A percentile compares a stretch with the other conserved stretches of the same genome.
Conservation (phyloP, 176 grass and related monocot species). For the Eremochloa ophiuroides region DNA sequence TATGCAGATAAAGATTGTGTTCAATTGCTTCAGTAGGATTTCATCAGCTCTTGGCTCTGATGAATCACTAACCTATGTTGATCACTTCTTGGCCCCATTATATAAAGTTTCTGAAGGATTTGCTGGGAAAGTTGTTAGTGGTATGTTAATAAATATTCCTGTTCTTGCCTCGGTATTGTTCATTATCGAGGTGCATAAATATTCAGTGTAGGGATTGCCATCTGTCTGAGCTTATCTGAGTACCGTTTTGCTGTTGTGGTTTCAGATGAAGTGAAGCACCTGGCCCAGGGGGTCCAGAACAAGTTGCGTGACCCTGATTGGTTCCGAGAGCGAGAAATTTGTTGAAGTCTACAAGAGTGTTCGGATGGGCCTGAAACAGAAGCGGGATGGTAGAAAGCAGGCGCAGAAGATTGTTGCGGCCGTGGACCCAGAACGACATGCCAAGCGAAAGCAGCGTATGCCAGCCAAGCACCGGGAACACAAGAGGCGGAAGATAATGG, state of each 20-base stretch:
- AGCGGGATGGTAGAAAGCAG: conserved; percentile 74
- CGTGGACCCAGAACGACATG: conserved; percentile 60
- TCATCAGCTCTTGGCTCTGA: conserved; percentile 57
- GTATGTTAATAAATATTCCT: conserved; percentile 34
- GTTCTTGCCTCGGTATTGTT: not conserved
- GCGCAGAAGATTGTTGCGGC: conserved; percentile 60
- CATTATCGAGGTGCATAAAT: not conserved
- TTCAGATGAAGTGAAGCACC: conserved; percentile 79
- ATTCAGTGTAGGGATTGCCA: not conserved
- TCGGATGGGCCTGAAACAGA: conserved; percentile 60
- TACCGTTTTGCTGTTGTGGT: conserved; percentile 22
- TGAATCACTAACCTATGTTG: conserved; percentile 61
- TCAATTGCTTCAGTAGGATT: conserved; percentile 74
- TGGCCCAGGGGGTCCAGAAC: conserved; percentile 56
- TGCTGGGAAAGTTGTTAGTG: conserved; percentile 79
- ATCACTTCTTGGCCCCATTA: conserved; percentile 58
- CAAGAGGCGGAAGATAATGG: conserved; percentile 73
- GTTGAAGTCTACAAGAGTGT: conserved; percentile 68
- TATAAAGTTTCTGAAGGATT: conserved; percentile 98
- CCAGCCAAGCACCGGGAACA: conserved; percentile 58
- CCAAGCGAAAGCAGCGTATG: conserved; percentile 69
- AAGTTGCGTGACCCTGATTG: conserved; percentile 58
- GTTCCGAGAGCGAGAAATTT: conserved; percentile 70
- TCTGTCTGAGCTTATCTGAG: not conserved
- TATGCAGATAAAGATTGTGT: conserved; percentile 67